Evolutionary conservation across 1,139 yeast genomes (phyloP).

Genomic region (Lodderomyces oxycetoniae): DNA sequence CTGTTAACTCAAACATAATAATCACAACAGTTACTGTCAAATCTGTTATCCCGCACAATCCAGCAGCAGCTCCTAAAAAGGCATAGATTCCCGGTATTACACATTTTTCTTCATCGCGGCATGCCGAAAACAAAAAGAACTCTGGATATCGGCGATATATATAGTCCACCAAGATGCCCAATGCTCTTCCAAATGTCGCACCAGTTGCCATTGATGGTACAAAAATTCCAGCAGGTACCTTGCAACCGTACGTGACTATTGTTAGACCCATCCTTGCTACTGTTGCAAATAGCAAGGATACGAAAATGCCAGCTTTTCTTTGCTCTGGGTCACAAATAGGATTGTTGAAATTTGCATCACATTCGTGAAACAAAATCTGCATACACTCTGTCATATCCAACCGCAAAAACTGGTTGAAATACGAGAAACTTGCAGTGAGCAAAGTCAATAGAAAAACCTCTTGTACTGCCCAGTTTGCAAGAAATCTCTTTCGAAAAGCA

Average conservation of each 20-base stretch:
- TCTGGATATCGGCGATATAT: constrained; percentile 43
- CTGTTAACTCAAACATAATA: constrained; percentile 93
- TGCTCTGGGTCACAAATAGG: constrained; percentile 48
- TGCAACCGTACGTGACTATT: constrained; percentile 82
- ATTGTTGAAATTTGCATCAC: constrained; percentile 46
- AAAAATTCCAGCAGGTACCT: constrained; percentile 93
- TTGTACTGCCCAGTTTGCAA: constrained; percentile 53
- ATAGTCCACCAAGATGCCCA: constrained; percentile 66
- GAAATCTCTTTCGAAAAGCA: constrained; percentile 67
- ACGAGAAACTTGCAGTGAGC: constrained; percentile 72
- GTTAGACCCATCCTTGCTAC: constrained; percentile 65
- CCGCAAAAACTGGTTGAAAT: constrained; percentile 74
- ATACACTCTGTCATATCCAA: constrained; percentile 94
- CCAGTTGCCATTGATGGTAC: constrained; percentile 98
- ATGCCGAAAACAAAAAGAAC: constrained; percentile 45
- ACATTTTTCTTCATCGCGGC: constrained; percentile 42
- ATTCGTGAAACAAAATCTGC: constrained; percentile 85
- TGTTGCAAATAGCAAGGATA: constrained; percentile 68
- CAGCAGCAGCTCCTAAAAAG: constrained; percentile 95
- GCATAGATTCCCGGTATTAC: constrained; percentile 94
- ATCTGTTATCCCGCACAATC: constrained; percentile 89
- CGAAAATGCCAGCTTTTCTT: constrained; percentile 28
- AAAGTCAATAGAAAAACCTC: constrained; percentile 70
- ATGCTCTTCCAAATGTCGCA: constrained; percentile 84
- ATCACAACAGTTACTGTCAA: constrained; percentile 90